A percentile compares a stretch with the other conserved stretches of the same genome.
Conservation (phyloP, 306 rosid genomes). For the Mimosa bimucronata region DNA sequence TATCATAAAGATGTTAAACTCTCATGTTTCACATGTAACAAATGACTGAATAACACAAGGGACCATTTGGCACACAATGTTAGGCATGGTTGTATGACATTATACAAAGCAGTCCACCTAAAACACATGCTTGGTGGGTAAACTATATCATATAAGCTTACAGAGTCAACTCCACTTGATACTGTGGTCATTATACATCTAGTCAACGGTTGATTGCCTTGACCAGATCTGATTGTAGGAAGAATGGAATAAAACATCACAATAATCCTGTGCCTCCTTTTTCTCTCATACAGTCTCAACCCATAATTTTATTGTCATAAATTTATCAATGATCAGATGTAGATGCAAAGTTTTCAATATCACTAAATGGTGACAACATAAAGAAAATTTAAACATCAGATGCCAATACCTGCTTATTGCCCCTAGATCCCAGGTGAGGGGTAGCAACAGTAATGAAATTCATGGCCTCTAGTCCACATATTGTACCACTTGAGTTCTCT, state of each 20-base stretch:
- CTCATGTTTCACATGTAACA: neutral
- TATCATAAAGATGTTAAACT: neutral
- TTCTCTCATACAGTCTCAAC: neutral
- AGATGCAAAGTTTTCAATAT: neutral
- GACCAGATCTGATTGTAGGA: neutral
- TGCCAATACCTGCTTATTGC: slow-evolving; percentile 80
- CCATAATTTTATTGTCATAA: neutral
- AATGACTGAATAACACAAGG: neutral
- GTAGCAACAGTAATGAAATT: slow-evolving; percentile 94
- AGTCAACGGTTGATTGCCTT: neutral
- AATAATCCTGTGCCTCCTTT: neutral
- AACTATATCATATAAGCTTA: neutral
- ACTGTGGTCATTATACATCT: neutral
- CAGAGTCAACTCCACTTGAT: neutral
- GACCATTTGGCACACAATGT: neutral
- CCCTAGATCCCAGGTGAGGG: slow-evolving; percentile 99
- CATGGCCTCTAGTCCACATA: slow-evolving; percentile 84
- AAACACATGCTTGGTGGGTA: neutral
- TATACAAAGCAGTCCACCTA: neutral
- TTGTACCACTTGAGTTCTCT: slow-evolving; percentile 53
- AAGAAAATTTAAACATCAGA: slow-evolving; percentile 29
- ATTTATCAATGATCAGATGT: neutral
- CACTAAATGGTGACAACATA: neutral
- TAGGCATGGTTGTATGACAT: neutral
- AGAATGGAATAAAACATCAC: neutral